phyloP scores from a whole-genome alignment of 2,329 filamentous ascomycete species.

The Sodiomyces alkalinus region DNA sequence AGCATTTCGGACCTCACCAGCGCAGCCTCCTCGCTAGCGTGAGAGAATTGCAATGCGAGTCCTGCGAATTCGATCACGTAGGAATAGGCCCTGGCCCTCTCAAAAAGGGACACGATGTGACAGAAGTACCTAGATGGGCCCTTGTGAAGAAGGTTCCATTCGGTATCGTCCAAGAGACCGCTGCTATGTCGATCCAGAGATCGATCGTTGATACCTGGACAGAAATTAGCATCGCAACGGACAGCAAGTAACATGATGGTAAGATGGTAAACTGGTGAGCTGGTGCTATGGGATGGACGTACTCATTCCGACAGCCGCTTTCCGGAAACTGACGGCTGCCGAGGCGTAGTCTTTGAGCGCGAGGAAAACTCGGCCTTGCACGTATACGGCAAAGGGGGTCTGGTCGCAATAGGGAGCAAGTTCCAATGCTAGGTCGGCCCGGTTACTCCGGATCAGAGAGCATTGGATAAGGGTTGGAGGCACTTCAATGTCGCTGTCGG shows the following conservation, averaged over 20 bases:
- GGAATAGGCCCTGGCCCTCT: conserved; percentile 60
- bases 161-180: conserved; percentile 59
- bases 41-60: conserved; percentile 52
- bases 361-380: conserved; percentile 68
- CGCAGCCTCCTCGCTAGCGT: conserved; percentile 16
- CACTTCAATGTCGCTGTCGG: conserved; percentile 51
- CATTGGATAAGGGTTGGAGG: conserved; percentile 45
- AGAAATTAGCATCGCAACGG: no score
- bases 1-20: conserved; percentile 55
- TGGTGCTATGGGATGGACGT: conserved; percentile 32
- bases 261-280: no score
- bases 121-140: conserved; percentile 75
- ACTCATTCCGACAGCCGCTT: conserved; percentile 72
- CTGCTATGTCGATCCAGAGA: conserved; percentile 38
- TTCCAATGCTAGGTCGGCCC: conserved; percentile 44
- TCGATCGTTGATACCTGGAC: conserved; percentile 28
- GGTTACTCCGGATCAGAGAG: conserved; percentile 41
- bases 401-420: conserved; percentile 39
- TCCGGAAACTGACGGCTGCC: conserved; percentile 65
- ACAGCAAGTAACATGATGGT: no score
- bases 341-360: conserved; percentile 57
- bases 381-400: conserved; percentile 56
- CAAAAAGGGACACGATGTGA: conserved; percentile 72
- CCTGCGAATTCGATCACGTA: conserved; percentile 75
- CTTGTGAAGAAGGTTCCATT: conserved; percentile 52